Evolutionary conservation across 2,329 filamentous ascomycete genomes (phyloP).

Genomic region (Emergomyces pasteurianus): DNA sequence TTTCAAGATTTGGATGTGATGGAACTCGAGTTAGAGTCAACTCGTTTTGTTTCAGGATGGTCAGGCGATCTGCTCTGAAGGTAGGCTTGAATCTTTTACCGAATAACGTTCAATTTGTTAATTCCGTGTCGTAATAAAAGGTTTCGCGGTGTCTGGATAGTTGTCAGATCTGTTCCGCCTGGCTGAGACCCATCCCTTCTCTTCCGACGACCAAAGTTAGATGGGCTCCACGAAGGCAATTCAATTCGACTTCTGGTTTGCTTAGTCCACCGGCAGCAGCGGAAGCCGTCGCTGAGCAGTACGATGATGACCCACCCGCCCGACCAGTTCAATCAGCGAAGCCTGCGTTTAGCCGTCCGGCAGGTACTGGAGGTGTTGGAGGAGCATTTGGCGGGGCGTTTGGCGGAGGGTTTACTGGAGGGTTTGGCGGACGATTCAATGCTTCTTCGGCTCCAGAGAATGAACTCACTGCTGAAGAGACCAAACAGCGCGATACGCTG

Average conservation of each 20-base stretch:
- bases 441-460: neutral
- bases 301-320: neutral
- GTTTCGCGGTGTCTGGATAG: constrained; percentile 2
- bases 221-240: neutral
- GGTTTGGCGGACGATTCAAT: neutral
- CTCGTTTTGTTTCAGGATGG: constrained; percentile 5
- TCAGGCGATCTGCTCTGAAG: constrained; percentile 7
- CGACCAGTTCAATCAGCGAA: neutral
- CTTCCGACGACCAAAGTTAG: neutral
- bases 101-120: neutral
- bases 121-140: neutral
- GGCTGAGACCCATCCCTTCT: neutral
- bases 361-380: neutral
- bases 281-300: neutral
- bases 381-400: constrained; percentile 1
- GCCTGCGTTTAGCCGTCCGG: neutral
- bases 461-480: constrained; percentile 12
- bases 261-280: neutral
- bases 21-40: neutral
- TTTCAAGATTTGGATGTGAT: neutral
- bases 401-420: neutral
- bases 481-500: constrained; percentile 8
- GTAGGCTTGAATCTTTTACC: neutral
- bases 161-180: neutral
- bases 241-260: neutral